These are phyloP conservation scores for Candolleomyces efflorescens DNA, from an alignment of 768 basidiomycete genomes.

Conservation along the genomic window DNA sequence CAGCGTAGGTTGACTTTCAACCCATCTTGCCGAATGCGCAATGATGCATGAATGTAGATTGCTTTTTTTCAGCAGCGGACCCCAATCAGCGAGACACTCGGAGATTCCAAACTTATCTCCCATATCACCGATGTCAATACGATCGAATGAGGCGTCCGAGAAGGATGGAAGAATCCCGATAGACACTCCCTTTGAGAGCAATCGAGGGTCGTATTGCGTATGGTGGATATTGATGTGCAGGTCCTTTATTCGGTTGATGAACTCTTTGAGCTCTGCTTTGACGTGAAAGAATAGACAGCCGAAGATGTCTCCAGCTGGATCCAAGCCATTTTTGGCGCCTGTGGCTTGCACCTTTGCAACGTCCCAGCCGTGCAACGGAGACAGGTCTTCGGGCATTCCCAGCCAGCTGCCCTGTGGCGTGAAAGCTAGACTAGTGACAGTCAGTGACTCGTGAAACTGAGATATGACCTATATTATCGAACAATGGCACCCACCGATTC, in stretches of 20 bases:
- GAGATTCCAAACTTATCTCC: constrained; percentile 27
- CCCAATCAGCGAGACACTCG: constrained; percentile 32
- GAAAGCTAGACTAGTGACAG: constrained; percentile 37
- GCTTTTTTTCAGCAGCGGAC: constrained; percentile 28
- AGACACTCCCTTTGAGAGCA: constrained; percentile 37
- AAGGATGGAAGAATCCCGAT: constrained; percentile 34
- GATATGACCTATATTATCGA: background rate
- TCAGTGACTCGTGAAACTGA: background rate
- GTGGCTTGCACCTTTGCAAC: constrained; percentile 33
- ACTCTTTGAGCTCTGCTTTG: constrained; percentile 34
- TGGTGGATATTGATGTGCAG: constrained; percentile 33
- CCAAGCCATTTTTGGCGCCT: constrained; percentile 30
- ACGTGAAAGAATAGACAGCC: constrained; percentile 43
- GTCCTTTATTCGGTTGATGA: constrained; percentile 31
- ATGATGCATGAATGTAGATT: constrained; percentile 31
- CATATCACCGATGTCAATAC: constrained; percentile 34
- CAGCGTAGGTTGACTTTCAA: constrained; percentile 7
- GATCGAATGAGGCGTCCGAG: constrained; percentile 32
- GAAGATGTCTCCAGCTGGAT: constrained; percentile 31
- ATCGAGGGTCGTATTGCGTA: constrained; percentile 37
- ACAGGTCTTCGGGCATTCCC: constrained; percentile 31
- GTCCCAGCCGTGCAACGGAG: constrained; percentile 49
- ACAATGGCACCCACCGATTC: constrained; percentile 28
- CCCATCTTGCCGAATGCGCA: constrained; percentile 37
- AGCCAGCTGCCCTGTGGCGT: constrained; percentile 42